A percentile compares a stretch with the other conserved stretches of the same genome.
phyloP scores from a whole-genome alignment of 306 rosid species.

The Trifolium subterraneum region DNA sequence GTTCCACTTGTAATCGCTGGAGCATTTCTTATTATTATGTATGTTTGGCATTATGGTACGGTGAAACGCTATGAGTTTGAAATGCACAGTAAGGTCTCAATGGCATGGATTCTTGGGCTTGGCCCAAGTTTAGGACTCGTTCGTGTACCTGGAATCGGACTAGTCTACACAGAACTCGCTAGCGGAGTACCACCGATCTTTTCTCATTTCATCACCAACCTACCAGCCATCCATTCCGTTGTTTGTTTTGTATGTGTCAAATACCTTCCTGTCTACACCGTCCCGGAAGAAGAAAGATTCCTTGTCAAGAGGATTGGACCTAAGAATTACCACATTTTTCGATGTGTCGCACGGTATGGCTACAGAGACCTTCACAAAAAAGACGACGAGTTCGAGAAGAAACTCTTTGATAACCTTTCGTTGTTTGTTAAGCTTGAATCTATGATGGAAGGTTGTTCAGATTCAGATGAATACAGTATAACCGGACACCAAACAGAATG shows the following conservation, averaged over 20 bases:
- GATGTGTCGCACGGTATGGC: conserved; percentile 92
- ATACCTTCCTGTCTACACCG: conserved; percentile 92
- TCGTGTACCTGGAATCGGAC: conserved; percentile 96
- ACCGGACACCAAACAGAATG: conserved; percentile 57
- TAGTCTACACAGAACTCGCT: conserved; percentile 95
- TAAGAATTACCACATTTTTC: conserved; percentile 82
- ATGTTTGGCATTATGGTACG: conserved; percentile 90
- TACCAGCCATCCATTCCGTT: conserved; percentile 94
- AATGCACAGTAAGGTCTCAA: conserved; percentile 90
- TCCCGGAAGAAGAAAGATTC: conserved; percentile 91
- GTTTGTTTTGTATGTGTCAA: conserved; percentile 93
- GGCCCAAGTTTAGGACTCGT: conserved; percentile 96
- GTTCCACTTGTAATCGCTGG: conserved; percentile 89
- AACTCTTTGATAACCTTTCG: conserved; percentile 76
- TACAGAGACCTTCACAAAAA: conserved; percentile 86
- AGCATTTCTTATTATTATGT: conserved; percentile 79
- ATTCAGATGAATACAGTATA: conserved; percentile 80
- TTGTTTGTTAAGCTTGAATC: conserved; percentile 73
- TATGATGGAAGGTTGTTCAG: conserved; percentile 94
- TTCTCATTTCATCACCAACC: conserved; percentile 96
- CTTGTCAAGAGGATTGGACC: conserved; percentile 92
- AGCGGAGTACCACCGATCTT: conserved; percentile 96
- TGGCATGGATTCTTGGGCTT: conserved; percentile 98
- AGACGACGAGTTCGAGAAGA: conserved; percentile 85
- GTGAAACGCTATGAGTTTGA: conserved; percentile 83